These are phyloP conservation scores for Margaritispora aquatica DNA, from an alignment of 495 filamentous ascomycete genomes.

Conservation along the genomic window DNA sequence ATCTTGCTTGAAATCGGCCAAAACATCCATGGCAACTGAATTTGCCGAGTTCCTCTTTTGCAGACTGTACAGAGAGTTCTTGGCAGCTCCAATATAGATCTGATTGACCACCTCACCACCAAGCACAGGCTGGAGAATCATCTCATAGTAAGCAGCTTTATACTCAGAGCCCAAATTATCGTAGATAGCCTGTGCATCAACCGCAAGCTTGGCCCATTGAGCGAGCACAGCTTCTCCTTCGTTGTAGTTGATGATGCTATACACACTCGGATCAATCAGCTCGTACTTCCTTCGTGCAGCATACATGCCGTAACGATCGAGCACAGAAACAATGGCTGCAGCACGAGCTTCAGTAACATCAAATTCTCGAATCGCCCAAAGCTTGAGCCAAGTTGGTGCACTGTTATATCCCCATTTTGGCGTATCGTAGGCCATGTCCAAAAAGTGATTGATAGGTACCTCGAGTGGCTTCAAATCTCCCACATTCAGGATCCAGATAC, in stretches of 20 bases:
- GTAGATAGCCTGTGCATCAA: constrained; percentile 49
- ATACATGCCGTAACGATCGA: constrained; percentile 57
- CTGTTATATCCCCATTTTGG: constrained; percentile 46
- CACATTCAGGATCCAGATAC: constrained; percentile 74
- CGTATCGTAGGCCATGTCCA: constrained; percentile 62
- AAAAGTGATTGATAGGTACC: constrained; percentile 60
- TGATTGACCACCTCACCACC: constrained; percentile 55
- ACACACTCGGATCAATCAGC: constrained; percentile 55
- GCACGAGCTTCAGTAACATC: constrained; percentile 41
- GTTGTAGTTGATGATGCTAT: constrained; percentile 63
- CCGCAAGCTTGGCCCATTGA: constrained; percentile 54
- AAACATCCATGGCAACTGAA: constrained; percentile 46
- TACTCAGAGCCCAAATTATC: constrained; percentile 38
- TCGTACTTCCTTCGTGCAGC: constrained; percentile 63
- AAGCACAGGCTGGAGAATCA: constrained; percentile 60
- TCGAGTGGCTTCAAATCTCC: constrained; percentile 68
- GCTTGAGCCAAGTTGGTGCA: constrained; percentile 47
- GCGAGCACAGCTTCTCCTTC: constrained; percentile 59
- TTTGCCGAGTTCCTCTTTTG: constrained; percentile 66
- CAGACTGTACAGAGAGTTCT: constrained; percentile 55
- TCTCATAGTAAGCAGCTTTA: constrained; percentile 61
- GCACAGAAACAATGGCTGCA: constrained; percentile 43
- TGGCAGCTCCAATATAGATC: constrained; percentile 54
- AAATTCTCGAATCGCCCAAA: constrained; percentile 58
- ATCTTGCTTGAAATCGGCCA: constrained; percentile 57